Evolutionary conservation across 2,329 filamentous ascomycete species (phyloP).

Genomic region (Torrubiella hemipterigena): DNA sequence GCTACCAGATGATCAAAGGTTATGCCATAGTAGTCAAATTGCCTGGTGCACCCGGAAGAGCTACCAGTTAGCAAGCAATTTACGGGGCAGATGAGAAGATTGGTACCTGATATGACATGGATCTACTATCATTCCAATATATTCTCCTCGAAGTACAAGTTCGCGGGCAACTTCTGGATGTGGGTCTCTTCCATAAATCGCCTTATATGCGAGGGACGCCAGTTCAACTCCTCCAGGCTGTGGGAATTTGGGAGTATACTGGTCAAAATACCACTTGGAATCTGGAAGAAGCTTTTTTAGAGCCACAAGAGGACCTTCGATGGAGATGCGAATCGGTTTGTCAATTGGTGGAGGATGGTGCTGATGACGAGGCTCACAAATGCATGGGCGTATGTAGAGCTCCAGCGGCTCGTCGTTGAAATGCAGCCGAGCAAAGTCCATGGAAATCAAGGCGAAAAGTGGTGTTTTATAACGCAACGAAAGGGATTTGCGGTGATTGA

Average conservation of each 20-base stretch:
- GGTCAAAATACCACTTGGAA: constrained; percentile 6
- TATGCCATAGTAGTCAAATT: too few species aligned
- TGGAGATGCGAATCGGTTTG: constrained; percentile 10
- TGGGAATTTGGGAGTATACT: constrained; percentile 1
- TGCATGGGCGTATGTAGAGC: constrained; percentile 11
- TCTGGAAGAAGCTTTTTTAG: constrained; percentile 10
- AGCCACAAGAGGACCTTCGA: constrained; percentile 10
- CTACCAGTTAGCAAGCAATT: neutral
- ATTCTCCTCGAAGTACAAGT: constrained; percentile 8
- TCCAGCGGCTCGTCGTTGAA: too few species aligned
- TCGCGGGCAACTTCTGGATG: constrained; percentile 1
- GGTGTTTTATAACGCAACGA: neutral
- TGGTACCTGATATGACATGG: neutral
- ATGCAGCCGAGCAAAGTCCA: too few species aligned
- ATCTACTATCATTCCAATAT: neutral
- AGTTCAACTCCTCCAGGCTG: constrained; percentile 8
- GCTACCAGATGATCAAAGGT: constrained; percentile 28
- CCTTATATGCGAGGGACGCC: constrained; percentile 7
- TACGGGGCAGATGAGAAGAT: too few species aligned
- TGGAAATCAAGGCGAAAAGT: too few species aligned
- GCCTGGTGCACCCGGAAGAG: neutral
- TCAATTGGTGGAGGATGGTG: constrained; percentile 8
- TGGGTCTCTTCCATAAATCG: constrained; percentile 7
- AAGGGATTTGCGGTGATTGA: neutral
- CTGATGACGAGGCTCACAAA: constrained; percentile 6